Percentiles rank a stretch among this genome's conserved stretches.
Evolutionary conservation across 176 grass and related monocot genomes (phyloP).

Genomic region (Cenchrus americanus): DNA sequence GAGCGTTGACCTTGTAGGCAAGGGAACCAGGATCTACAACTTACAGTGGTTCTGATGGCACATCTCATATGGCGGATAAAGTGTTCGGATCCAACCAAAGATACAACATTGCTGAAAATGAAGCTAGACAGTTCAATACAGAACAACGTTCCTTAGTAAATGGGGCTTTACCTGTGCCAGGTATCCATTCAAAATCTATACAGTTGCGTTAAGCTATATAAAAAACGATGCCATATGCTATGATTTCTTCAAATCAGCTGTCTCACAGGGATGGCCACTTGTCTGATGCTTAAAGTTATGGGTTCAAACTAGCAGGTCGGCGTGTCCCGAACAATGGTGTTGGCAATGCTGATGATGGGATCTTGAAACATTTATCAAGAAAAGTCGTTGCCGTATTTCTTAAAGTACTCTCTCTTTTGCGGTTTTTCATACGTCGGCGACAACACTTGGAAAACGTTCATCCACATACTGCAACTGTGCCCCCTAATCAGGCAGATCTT

Average conservation of each 20-base stretch:
- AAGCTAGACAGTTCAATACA: constrained; percentile 44
- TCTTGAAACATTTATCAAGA: constrained; percentile 68
- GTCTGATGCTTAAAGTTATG: constrained; percentile 48
- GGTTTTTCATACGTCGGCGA: constrained; percentile 43
- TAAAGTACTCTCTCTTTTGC: constrained; percentile 73
- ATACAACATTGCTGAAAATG: constrained; percentile 45
- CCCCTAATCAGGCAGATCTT: constrained; percentile 39
- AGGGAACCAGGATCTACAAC: constrained; percentile 66
- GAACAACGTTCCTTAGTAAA: constrained; percentile 29
- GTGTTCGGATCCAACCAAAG: constrained; percentile 62
- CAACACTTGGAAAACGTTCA: constrained; percentile 53
- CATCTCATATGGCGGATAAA: constrained; percentile 46
- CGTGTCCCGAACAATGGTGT: constrained; percentile 8
- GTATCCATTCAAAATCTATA: constrained; percentile 47
- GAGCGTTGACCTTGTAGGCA: constrained; percentile 49
- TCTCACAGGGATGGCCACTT: constrained; percentile 12
- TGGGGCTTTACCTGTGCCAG: constrained; percentile 43
- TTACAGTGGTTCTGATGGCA: constrained; percentile 50
- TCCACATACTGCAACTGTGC: constrained; percentile 30
- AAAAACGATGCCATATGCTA: neutral
- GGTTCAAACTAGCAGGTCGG: constrained; percentile 51
- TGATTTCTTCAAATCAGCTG: constrained; percentile 41
- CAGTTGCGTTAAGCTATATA: constrained; percentile 11
- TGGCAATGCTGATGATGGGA: constrained; percentile 50
- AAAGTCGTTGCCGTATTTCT: constrained; percentile 66